Base-by-base conservation (phyloP, 805 yeast species). In the Lipomyces lipofer region DNA sequence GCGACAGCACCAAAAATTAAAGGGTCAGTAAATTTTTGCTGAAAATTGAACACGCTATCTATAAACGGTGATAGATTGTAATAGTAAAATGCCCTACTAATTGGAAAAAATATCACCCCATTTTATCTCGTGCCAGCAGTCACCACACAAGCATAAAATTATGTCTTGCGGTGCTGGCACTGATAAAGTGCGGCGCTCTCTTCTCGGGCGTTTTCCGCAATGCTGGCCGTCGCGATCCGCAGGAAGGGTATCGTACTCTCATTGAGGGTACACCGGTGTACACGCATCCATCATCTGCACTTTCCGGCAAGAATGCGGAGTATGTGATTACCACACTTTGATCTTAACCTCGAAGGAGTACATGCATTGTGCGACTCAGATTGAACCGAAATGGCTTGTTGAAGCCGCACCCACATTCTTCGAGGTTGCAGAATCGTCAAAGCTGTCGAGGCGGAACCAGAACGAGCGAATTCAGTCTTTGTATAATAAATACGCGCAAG, bases 271-370 rank as follows among this genome's bases (percentile, higher is more conserved):
- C 76, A 1, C 69, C 72, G 4, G 92, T 89, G 1, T 78, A 74
- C 64, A 76, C 92, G 29, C 99, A 92, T 64, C 99, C 99, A 0
- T 85, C 96, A 0, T 86, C 96, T 0, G 80, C 84, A 0, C 66
- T 92, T 28, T 82, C 79, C 64, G 83, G 81, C 54, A 95, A 94
- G 19, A 91, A 90, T 0, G 85, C 91, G 2, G 85, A 81, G 59
- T 73, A 81, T 50, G 74, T 94, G 4, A 73, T 92, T 94, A 88
- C 67, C 89, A 90, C 64, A 95, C 92, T 57, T 73, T 92, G 63
- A 85, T 92, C 47, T 70, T 86, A 45, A 92, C 99, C 0, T 80
- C 89, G 24, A 88, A 85, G 67, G 97, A 91, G 71, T 92, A 83
- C 69, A 88, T 94, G 89, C 78, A 85, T 61, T 83, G 90, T 64